Evolutionary conservation across 2,329 filamentous ascomycete species (phyloP).

Genomic region (Penicillium sumatraense): DNA sequence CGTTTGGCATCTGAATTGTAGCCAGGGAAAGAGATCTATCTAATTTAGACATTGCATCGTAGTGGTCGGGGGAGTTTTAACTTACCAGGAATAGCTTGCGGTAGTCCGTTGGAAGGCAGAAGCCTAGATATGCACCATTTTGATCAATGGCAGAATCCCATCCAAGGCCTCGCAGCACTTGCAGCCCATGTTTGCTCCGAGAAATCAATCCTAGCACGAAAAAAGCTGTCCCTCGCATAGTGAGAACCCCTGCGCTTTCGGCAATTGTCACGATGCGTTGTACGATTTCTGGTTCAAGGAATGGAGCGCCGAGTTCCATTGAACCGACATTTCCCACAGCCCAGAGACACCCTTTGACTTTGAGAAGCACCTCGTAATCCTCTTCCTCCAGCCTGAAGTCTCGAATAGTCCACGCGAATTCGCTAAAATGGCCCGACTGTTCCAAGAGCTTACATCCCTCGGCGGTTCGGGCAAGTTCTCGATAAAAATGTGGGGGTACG

Average conservation of each 20-base stretch:
- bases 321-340: slow-evolving; percentile 97
- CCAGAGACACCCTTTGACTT: slow-evolving; percentile 97
- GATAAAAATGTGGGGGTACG: slow-evolving; percentile 97
- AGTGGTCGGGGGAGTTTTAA: slow-evolving; percentile 32
- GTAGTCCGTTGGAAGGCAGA: slow-evolving; percentile 82
- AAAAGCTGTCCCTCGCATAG: slow-evolving; percentile 91
- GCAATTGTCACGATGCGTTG: slow-evolving; percentile 86
- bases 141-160: slow-evolving; percentile 92
- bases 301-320: slow-evolving; percentile 95
- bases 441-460: slow-evolving; percentile 89
- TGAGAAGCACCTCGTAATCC: slow-evolving; percentile 82
- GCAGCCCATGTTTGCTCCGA: slow-evolving; percentile 85
- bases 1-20: slow-evolving; percentile 50
- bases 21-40: slow-evolving; percentile 43
- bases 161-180: slow-evolving; percentile 84
- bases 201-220: slow-evolving; percentile 94
- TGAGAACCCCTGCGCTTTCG: slow-evolving; percentile 85
- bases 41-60: neutral
- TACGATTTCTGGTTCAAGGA: slow-evolving; percentile 88
- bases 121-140: slow-evolving; percentile 80
- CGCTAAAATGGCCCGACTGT: slow-evolving; percentile 94
- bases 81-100: slow-evolving; percentile 75
- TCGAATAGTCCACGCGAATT: slow-evolving; percentile 86
- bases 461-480: slow-evolving; percentile 87
- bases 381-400: slow-evolving; percentile 85